These are phyloP conservation scores for Pterula multifida DNA, from an alignment of 1,284 basidiomycete genomes.

Conservation along the genomic window DNA sequence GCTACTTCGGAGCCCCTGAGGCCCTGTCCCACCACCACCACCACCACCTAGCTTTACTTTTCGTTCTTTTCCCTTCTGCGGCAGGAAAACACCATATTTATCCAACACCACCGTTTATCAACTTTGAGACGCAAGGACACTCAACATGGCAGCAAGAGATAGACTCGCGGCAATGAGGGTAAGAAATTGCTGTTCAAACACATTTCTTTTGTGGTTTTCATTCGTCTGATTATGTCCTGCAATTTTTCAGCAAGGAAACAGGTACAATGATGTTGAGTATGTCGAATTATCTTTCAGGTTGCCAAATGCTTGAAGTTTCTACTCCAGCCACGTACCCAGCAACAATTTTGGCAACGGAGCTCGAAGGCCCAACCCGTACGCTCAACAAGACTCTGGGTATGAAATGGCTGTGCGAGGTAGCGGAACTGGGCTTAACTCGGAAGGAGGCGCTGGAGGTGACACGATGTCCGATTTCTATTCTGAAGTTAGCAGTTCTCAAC, in stretches of 20 bases:
- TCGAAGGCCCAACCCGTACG: constrained; percentile 48
- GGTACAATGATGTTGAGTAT: neutral
- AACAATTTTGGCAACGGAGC: constrained; percentile 23
- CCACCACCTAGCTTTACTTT: neutral
- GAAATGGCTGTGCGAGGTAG: constrained; percentile 60
- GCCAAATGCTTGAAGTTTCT: constrained; percentile 12
- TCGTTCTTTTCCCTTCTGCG: too few relatives aligned
- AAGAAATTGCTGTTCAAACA: constrained; percentile 13
- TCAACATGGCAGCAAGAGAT: constrained; percentile 66
- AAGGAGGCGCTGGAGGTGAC: constrained; percentile 26
- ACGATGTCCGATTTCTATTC: constrained; percentile 62
- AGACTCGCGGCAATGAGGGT: constrained; percentile 78
- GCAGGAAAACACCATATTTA: constrained; percentile 1
- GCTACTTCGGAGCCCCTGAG: neutral
- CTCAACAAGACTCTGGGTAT: constrained; percentile 49
- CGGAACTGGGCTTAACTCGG: constrained; percentile 32
- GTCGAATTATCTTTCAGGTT: constrained; percentile 6
- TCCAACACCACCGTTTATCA: constrained; percentile 5
- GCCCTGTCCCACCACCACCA: neutral
- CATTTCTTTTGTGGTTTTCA: constrained; percentile 6
- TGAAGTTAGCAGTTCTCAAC: constrained; percentile 28
- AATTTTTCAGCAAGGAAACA: neutral
- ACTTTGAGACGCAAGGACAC: constrained; percentile 12
- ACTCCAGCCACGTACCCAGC: constrained; percentile 56
- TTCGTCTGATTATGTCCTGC: constrained; percentile 1